A percentile compares a stretch with the other conserved stretches of the same genome.
These are phyloP conservation scores for Collariella sp. DNA, from an alignment of 495 filamentous ascomycete species.

Conservation along the genomic window DNA sequence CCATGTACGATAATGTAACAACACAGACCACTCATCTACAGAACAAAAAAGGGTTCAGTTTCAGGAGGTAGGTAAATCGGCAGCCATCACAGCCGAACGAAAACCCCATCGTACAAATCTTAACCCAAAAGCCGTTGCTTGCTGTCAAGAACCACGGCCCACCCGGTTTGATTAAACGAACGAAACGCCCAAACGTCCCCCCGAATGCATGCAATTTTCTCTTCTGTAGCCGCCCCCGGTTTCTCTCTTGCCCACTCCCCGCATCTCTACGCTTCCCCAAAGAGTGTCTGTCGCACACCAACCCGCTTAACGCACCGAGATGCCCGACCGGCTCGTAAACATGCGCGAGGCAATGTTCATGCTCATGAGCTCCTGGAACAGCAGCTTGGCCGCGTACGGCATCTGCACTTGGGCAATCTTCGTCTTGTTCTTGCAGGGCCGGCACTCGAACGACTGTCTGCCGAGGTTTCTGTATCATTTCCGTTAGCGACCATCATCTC, in stretches of 20 bases:
- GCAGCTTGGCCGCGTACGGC: conserved; percentile 93
- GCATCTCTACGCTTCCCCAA: not conserved
- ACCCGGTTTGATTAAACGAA: not conserved
- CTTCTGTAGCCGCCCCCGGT: not conserved
- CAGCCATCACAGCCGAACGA: too few species aligned
- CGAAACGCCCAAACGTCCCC: conserved; percentile 20
- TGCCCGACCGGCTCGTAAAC: conserved; percentile 78
- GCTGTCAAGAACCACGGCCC: conserved; percentile 3
- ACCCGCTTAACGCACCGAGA: conserved; percentile 49
- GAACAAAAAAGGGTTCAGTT: not conserved
- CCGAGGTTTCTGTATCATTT: conserved; percentile 65
- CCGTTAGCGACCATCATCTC: conserved; percentile 19
- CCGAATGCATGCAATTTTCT: conserved; percentile 17
- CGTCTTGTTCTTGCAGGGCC: conserved; percentile 97
- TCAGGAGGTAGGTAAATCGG: too few species aligned
- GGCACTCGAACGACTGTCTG: conserved; percentile 90
- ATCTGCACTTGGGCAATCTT: conserved; percentile 95
- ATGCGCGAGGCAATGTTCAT: conserved; percentile 98
- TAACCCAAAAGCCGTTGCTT: not conserved
- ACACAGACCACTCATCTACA: not conserved
- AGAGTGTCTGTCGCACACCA: not conserved
- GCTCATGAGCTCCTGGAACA: conserved; percentile 94
- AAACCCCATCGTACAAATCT: not conserved
- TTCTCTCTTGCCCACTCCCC: not conserved
- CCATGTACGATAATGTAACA: conserved; percentile 2